phyloP scores from a whole-genome alignment of 805 yeast genomes.

The Ogataea nonfermentans region DNA sequence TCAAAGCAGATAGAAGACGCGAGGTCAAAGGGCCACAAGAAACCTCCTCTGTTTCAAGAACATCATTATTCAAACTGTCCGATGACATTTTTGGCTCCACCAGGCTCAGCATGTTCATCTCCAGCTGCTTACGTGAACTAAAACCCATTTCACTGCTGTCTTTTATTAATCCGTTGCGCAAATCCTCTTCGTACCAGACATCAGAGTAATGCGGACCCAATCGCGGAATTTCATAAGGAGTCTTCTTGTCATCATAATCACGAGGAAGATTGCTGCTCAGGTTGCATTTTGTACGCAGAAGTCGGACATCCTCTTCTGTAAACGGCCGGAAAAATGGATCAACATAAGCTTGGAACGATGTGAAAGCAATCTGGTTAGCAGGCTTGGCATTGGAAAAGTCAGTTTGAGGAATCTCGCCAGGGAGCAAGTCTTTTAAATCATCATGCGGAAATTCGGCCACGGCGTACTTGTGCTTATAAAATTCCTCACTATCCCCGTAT shows the following conservation, averaged over 20 bases:
- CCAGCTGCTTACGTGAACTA: conserved; percentile 23
- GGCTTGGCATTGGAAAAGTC: conserved; percentile 86
- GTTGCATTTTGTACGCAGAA: conserved; percentile 61
- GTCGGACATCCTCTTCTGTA: conserved; percentile 76
- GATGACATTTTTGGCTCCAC: conserved; percentile 57
- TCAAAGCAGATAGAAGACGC: conserved; percentile 76
- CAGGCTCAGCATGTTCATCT: conserved; percentile 20
- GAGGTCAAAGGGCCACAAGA: conserved; percentile 92
- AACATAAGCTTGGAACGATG: conserved; percentile 79
- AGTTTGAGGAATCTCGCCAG: conserved; percentile 84
- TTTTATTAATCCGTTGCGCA: conserved; percentile 31
- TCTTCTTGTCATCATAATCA: conserved; percentile 61
- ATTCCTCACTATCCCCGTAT: conserved; percentile 57
- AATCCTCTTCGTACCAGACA: conserved; percentile 83
- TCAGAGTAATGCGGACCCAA: conserved; percentile 81
- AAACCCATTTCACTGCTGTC: conserved; percentile 16
- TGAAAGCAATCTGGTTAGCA: conserved; percentile 85
- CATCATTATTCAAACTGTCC: conserved; percentile 55
- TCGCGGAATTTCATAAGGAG: conserved; percentile 79
- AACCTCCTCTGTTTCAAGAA: conserved; percentile 66
- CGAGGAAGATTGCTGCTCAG: conserved; percentile 47
- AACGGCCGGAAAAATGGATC: conserved; percentile 82
- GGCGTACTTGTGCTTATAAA: conserved; percentile 70
- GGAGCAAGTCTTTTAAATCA: conserved; percentile 71
- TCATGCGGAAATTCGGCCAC: conserved; percentile 87